Evolutionary conservation across 1,139 yeast species (phyloP), one percentile per base, ranked within the genome.

Genomic region (Hansenula sp.): DNA sequence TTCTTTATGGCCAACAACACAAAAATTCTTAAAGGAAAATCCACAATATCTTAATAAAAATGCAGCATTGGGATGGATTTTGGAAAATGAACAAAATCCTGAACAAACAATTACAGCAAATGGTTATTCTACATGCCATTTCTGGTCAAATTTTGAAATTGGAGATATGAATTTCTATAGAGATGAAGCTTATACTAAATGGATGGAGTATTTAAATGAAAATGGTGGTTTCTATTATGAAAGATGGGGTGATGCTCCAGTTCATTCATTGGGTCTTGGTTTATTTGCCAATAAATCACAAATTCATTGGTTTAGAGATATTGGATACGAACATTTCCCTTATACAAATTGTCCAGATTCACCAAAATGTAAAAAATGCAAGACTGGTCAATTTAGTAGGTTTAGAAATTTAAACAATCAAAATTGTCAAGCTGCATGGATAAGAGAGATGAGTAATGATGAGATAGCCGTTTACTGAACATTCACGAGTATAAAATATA

Each of bases 191-290:
- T 87, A 87, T 58, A 64, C 67, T 32, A 65, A 68, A 17, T 87
- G 86, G 80, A 77, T 82, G 48, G 68, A 82, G 37, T 64, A 71
- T 55, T 65, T 87, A 32, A 95, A 87, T 47, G 50, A 68, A 5
- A 63, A 79, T 0, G 95, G 95, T 13, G 89, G 89, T 4, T 86
- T 86, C 55, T 87, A 84, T 57, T 86, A 86, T 53, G 95, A 87
- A 59, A 64, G 95, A 43, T 86, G 95, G 95, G 96, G 96, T 1
- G 96, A 86, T 62, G 95, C 95, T 0, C 95, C 95, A 0, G 90
- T 87, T 1, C 95, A 84, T 58, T 77, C 89, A 1, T 60, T 86
- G 34, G 95, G 90, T 0, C 64, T 87, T 20, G 83, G 81, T 0
- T 61, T 88, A 37, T 86, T 89, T 62, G 85, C 85, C 17, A 88